Conservation (phyloP, 495 filamentous ascomycete genomes). For the Neurospora sublineolata region DNA sequence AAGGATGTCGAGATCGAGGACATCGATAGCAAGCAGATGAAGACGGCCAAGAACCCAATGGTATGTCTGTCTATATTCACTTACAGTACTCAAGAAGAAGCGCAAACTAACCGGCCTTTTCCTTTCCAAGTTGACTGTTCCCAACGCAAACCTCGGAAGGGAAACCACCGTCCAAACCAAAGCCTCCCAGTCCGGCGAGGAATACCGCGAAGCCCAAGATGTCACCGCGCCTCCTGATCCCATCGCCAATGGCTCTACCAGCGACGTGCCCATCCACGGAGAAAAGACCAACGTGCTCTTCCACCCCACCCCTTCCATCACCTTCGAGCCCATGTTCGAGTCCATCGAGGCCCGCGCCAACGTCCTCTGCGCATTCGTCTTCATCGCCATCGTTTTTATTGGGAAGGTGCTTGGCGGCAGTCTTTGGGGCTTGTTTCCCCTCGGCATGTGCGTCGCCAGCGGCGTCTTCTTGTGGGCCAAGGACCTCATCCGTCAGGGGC, state of each 20-base stretch:
- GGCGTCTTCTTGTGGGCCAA: conserved; percentile 83
- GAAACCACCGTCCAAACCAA: conserved; percentile 56
- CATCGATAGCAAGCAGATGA: conserved; percentile 56
- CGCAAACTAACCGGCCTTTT: background rate
- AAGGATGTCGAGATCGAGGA: conserved; percentile 82
- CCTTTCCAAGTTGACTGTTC: conserved; percentile 59
- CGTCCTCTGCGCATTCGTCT: conserved; percentile 54
- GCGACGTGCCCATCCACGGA: conserved; percentile 88
- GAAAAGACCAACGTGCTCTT: conserved; percentile 95
- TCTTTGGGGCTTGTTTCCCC: conserved; percentile 61
- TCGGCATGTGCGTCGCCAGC: conserved; percentile 55
- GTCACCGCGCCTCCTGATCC: conserved; percentile 86
- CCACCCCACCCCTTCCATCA: conserved; percentile 80
- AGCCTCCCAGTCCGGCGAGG: conserved; percentile 42
- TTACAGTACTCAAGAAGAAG: background rate
- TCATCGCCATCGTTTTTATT: conserved; percentile 59
- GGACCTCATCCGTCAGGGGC: conserved; percentile 67
- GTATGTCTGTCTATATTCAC: conserved; percentile 23
- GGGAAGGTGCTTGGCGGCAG: conserved; percentile 62
- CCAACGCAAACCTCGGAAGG: conserved; percentile 77
- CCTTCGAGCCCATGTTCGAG: conserved; percentile 75
- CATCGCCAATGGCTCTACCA: conserved; percentile 62
- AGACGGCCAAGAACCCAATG: conserved; percentile 55
- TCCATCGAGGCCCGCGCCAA: conserved; percentile 60
- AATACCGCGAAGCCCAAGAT: conserved; percentile 79